Conservation (phyloP, 805 yeast genomes). For the Metschnikowia santaceciliae region DNA sequence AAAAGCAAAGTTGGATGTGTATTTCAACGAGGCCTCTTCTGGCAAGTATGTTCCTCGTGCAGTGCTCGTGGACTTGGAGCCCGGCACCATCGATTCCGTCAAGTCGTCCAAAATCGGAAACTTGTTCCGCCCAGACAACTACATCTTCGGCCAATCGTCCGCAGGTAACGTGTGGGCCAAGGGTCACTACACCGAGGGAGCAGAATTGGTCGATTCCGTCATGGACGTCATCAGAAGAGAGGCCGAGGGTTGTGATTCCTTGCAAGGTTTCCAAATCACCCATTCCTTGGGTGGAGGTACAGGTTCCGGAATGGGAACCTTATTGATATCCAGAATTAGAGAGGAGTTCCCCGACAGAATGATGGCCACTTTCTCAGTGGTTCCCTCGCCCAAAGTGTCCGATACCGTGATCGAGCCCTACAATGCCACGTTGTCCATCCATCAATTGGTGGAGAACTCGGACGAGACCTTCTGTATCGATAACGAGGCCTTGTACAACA, state of each 20-base stretch:
- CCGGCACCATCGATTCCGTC: conserved; percentile 87
- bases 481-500: conserved; percentile 88
- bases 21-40: conserved; percentile 80
- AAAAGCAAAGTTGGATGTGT: conserved; percentile 65
- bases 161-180: conserved; percentile 98
- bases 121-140: conserved; percentile 89
- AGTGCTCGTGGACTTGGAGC: conserved; percentile 88
- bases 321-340: conserved; percentile 77
- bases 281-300: conserved; percentile 73
- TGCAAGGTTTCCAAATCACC: conserved; percentile 89
- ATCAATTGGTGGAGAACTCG: conserved; percentile 85
- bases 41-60: conserved; percentile 94
- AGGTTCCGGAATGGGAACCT: conserved; percentile 95
- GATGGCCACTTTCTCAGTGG: conserved; percentile 93
- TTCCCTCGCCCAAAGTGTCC: conserved; percentile 86
- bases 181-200: conserved; percentile 96
- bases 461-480: conserved; percentile 95
- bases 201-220: conserved; percentile 86
- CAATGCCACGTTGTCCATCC: conserved; percentile 86
- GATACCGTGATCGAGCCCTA: conserved; percentile 96
- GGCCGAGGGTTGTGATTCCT: conserved; percentile 87
- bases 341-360: conserved; percentile 94
- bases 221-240: conserved; percentile 89
- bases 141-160: conserved; percentile 82
- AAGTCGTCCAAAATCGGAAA: conserved; percentile 77